Base-by-base conservation (phyloP, 2,329 filamentous ascomycete genomes). In the Cadophora sp. region DNA sequence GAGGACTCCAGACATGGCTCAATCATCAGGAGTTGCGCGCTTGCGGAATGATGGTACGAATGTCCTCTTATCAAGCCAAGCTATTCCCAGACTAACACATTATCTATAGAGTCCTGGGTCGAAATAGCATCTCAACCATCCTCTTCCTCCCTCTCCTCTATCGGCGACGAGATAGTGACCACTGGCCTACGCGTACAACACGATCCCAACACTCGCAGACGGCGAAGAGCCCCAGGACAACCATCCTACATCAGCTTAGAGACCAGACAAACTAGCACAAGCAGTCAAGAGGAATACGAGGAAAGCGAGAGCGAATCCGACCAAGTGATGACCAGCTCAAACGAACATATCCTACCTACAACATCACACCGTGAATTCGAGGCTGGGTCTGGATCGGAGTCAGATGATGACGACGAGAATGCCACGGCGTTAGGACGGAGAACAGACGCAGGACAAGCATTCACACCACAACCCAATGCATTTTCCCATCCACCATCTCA, bases 211-310 rank as follows among this genome's bases (percentile, higher is more conserved):
- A 80, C 83, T 27, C 86, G 87, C 27, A 87, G 91, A 68, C 89
- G 91, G 65, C 79, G 84, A 65, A 85, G 86, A 56, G 75, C 67
- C 8, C 77, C 80, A 64, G 75, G 75, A 6, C 73, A 72, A 11
- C 75, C 76, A 37, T 81, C 80, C 64, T 80, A 82, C 27, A 73
- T 79, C 51, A 76, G 76, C 66, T 80, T 81, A 55, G 80, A 81
- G 27, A 78, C 80, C 37, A 66, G 70, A 46, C 80, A 71, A 80
- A 81, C 80, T 64, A 82, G 81, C 58, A 82, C 84, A 37, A 97
- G 93, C 80, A 97, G 94, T 76, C 93, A 97, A 78, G 94, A 97
- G 74, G 94, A 97, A 81, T 97, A 97, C 76, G 93, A 97, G 40
- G 94, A 97, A 82, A 97, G 92, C 70, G 94, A 97, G 79, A 97